phyloP scores from a whole-genome alignment of 495 filamentous ascomycete genomes.

The Aspergillus ellipticus region DNA sequence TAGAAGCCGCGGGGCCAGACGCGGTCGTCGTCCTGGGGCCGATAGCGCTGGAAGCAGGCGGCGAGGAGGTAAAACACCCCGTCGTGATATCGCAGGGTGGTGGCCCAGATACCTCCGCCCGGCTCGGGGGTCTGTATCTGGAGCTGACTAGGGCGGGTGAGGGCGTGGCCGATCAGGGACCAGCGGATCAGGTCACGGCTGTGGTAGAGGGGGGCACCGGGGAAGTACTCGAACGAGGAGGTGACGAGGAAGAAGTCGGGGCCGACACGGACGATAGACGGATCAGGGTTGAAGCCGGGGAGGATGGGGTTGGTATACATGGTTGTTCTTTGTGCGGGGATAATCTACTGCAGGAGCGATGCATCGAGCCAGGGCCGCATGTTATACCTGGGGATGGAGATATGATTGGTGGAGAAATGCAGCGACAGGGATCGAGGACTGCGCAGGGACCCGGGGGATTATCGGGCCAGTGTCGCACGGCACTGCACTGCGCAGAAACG shows the following conservation, averaged over 20 bases:
- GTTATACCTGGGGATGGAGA: neutral
- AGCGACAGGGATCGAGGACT: too few species aligned
- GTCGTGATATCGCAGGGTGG: constrained; percentile 38
- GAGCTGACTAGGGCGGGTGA: constrained; percentile 55
- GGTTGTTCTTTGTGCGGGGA: too few species aligned
- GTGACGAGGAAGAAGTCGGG: constrained; percentile 42
- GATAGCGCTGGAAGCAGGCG: constrained; percentile 39
- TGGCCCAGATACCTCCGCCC: constrained; percentile 45
- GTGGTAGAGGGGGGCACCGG: constrained; percentile 45
- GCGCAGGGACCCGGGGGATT: too few species aligned
- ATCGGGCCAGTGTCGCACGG: too few species aligned
- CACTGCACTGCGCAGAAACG: too few species aligned
- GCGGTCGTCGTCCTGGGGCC: constrained; percentile 39
- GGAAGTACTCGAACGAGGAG: constrained; percentile 48
- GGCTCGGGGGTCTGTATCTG: constrained; percentile 57
- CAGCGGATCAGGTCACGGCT: constrained; percentile 44
- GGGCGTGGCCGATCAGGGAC: constrained; percentile 51
- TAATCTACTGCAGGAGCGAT: neutral
- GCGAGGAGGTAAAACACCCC: constrained; percentile 40
- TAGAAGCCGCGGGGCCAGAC: constrained; percentile 48
- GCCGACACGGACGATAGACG: constrained; percentile 36
- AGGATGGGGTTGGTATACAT: constrained; percentile 35
- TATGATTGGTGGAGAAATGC: constrained; percentile 4
- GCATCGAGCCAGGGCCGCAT: neutral
- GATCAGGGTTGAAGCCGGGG: constrained; percentile 42